Base-by-base conservation (phyloP, 129 eudicot genomes). In the Artemisia tridentata region DNA sequence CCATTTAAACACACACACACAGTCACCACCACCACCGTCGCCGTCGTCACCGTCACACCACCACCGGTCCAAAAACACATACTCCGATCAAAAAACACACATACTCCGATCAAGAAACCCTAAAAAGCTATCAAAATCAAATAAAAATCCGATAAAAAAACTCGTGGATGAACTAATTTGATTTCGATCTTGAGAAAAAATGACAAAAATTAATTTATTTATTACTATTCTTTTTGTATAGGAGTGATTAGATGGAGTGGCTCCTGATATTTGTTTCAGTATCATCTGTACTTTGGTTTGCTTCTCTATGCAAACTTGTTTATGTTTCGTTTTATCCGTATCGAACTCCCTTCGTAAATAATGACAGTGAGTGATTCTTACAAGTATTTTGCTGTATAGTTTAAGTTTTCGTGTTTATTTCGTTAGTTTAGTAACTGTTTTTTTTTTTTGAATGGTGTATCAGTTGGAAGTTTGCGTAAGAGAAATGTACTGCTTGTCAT, bases 221-320 rank as follows among this genome's bases (percentile, higher is more conserved):
- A 21, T 21, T n/a, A 21, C 1, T 21, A 21, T 21, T 21, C 1
- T 21, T 0, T 21, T 0, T 23, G 25, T 23, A 23, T 23, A 77
- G 81, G 60, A 62, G 3, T 75, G 29, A 48, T 38, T 1, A 7
- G 59, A 90, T 90, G 97, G 84, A 79, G 72, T 90, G 95, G 97
- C 59, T 78, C 20, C 46, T 82, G 72, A 55, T 87, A 50, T 25
- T 79, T 52, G 78, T 76, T 46, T 79, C 88, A 31, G 68, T 79
- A 41, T n/a, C n/a, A n/a, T 52, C 74, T 21, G 88, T 81, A 10
- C 4, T 85, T 2, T 87, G 95, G 95, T 61, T 87, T 29, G 89
- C 95, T 63, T 85, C 91, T 47, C 77, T 90, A 13, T 85, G 84
- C 89, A 90, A 87, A 75, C 19, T 90, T 55, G 64, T 85, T 9